These are phyloP conservation scores for Rhodocollybia butyracea DNA, from an alignment of 768 basidiomycete species.

Conservation along the genomic window DNA sequence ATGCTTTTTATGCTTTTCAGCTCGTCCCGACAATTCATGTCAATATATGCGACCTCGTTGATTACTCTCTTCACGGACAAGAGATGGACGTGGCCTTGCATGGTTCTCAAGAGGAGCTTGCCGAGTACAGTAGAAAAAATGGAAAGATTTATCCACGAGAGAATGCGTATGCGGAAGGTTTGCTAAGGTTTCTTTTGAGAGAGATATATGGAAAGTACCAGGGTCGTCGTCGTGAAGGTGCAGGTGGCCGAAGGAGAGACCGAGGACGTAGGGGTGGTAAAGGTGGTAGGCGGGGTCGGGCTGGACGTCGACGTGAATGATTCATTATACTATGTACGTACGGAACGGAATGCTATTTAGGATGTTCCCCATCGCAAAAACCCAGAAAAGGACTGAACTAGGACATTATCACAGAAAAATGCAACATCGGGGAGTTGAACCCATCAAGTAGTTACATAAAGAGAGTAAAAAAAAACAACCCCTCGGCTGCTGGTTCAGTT, in stretches of 20 bases:
- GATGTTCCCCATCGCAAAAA: too few relatives aligned
- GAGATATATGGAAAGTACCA: conserved; percentile 17
- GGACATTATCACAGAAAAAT: too few relatives aligned
- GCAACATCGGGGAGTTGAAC: too few relatives aligned
- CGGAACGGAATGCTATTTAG: too few relatives aligned
- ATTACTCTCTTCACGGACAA: conserved; percentile 12
- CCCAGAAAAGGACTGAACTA: too few relatives aligned
- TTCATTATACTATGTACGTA: too few relatives aligned
- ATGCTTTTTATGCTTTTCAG: conserved; percentile 12
- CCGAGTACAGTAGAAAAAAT: conserved; percentile 23
- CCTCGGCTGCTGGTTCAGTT: too few relatives aligned
- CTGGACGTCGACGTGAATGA: neutral
- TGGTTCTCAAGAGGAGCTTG: conserved; percentile 22
- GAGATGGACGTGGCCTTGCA: conserved; percentile 16
- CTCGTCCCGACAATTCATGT: conserved; percentile 28
- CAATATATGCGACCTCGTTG: conserved; percentile 37
- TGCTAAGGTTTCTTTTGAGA: conserved; percentile 29
- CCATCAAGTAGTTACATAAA: too few relatives aligned
- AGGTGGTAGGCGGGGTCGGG: neutral
- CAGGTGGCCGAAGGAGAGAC: neutral
- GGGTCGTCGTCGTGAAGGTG: neutral
- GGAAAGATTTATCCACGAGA: conserved; percentile 30
- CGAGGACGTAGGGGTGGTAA: neutral
- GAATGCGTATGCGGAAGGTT: conserved; percentile 25
- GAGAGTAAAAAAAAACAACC: too few relatives aligned